Evolutionary conservation across 345 rosid genomes (phyloP).

Genomic region (Kernera saxatilis): DNA sequence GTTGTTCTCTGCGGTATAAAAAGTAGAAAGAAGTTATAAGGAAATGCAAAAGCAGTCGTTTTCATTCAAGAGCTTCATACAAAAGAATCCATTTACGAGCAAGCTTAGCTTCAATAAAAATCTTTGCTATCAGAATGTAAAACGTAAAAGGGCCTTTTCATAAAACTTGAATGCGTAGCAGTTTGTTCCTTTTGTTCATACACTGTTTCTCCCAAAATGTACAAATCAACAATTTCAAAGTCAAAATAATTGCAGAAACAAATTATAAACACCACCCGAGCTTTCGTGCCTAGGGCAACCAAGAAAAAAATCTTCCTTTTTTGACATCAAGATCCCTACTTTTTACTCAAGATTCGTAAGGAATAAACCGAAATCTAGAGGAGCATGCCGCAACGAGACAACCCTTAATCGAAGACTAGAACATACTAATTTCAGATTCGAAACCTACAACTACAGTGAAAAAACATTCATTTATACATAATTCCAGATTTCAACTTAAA

Average conservation of each 20-base stretch:
- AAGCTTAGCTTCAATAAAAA: neutral
- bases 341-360: neutral
- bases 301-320: neutral
- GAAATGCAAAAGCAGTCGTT: neutral
- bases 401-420: neutral
- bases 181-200: neutral
- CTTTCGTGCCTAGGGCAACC: neutral
- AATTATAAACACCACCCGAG: slow-evolving; percentile 7
- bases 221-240: neutral
- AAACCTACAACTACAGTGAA: neutral
- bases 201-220: neutral
- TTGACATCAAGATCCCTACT: neutral
- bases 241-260: neutral
- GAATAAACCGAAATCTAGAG: neutral
- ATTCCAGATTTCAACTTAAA: neutral
- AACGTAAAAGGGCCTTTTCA: neutral
- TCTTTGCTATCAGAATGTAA: neutral
- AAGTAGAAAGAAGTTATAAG: neutral
- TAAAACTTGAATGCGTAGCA: neutral
- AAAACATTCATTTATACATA: neutral
- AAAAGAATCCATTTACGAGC: neutral
- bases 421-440: neutral
- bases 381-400: neutral
- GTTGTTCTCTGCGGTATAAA: neutral
- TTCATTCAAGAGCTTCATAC: neutral